Base-by-base conservation (phyloP, 441 rosid species). In the Syzygium malaccense region DNA sequence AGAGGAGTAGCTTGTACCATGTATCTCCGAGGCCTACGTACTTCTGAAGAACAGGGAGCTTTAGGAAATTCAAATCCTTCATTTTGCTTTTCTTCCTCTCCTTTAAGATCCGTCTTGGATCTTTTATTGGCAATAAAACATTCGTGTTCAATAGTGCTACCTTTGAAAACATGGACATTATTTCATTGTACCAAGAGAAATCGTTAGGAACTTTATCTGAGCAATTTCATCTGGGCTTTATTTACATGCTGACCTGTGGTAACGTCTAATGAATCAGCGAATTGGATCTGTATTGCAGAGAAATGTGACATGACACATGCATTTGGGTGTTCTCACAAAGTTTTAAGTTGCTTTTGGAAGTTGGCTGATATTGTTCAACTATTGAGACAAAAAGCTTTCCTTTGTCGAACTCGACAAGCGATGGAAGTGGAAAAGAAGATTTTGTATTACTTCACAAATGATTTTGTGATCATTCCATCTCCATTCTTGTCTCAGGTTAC, bases 1-100 rank as follows among this genome's bases (percentile, higher is more conserved):
- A 20, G 17, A 85, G 89, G 87, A 87, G 91, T 86, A 86, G 89
- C 85, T 53, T 89, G 92, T 92, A 89, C 87, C 80, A 90, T 90
- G 87, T 91, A 87, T 62, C 78, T 37, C 88, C 85, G 90, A 90
- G 93, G 86, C 66, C 49, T 49, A 86, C 48, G 12, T 86, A 83
- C 48, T 85, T 91, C 86, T 90, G 57, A 45, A 79, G 80, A 71
- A 37, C 49, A 71, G 51, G 49, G 83, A 91, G 92, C 87, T 78
- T 58, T 80, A 33, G 89, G 87, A 15, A 85, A 55, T 75, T 54
- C 87, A 89, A 85, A 87, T 89, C 48, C 71, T 37, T 68, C 49
- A 20, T 71, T 71, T 71, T 37, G 51, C 28, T 37, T 13, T 37
- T 20, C 51, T 71, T 20, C n/a, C 80, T 64, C 41, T 64, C 41